phyloP scores from a whole-genome alignment of 1,139 yeast genomes.

The Zygoascus meyerae region DNA sequence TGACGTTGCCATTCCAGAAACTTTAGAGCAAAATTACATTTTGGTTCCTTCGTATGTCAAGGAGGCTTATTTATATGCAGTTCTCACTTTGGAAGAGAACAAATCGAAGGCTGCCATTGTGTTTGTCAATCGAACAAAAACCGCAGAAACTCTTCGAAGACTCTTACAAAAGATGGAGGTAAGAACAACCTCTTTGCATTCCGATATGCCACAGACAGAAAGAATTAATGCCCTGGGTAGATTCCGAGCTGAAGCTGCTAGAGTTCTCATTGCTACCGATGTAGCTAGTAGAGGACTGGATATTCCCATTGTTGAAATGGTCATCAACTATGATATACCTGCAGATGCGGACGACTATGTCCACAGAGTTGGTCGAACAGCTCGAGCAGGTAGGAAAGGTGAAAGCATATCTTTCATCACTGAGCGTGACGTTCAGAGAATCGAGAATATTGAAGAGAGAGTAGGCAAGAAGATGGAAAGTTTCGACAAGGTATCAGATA shows the following conservation, averaged over 20 bases:
- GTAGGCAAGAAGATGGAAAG: slow-evolving; percentile 72
- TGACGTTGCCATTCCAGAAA: slow-evolving; percentile 69
- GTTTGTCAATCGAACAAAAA: slow-evolving; percentile 83
- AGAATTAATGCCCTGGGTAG: slow-evolving; percentile 86
- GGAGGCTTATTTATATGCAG: slow-evolving; percentile 75
- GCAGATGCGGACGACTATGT: slow-evolving; percentile 95
- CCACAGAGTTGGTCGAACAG: slow-evolving; percentile 99
- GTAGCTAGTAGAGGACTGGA: slow-evolving; percentile 97
- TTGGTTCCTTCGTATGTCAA: slow-evolving; percentile 77
- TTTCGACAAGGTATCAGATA: slow-evolving; percentile 66
- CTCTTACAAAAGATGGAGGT: slow-evolving; percentile 67
- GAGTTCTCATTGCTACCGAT: slow-evolving; percentile 88
- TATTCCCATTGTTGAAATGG: slow-evolving; percentile 86
- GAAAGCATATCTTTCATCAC: slow-evolving; percentile 67
- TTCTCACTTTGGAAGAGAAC: slow-evolving; percentile 59
- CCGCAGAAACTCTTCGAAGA: slow-evolving; percentile 82
- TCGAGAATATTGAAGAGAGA: slow-evolving; percentile 81
- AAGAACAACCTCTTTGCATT: slow-evolving; percentile 83
- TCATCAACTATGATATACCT: slow-evolving; percentile 87
- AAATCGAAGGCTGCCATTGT: slow-evolving; percentile 67
- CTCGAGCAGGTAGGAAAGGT: slow-evolving; percentile 93
- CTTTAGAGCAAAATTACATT: slow-evolving; percentile 52
- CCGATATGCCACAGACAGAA: slow-evolving; percentile 91
- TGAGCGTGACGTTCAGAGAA: slow-evolving; percentile 76
- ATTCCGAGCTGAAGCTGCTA: slow-evolving; percentile 90